These are phyloP conservation scores for Alternaria triticimaculans DNA, from an alignment of 2,329 filamentous ascomycete genomes.

Conservation along the genomic window DNA sequence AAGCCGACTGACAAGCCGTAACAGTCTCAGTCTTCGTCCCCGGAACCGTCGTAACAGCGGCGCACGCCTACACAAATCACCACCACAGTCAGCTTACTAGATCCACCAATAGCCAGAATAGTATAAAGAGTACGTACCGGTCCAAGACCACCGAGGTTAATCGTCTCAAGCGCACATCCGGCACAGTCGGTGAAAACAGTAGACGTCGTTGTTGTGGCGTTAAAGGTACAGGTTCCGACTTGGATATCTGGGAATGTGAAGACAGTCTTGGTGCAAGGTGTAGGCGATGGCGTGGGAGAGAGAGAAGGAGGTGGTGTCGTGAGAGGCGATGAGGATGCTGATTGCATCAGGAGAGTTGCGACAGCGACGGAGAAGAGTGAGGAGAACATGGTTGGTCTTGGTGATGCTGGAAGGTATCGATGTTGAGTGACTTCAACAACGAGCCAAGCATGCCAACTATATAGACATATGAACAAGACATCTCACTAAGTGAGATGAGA, in stretches of 20 bases:
- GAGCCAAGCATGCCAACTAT: not conserved
- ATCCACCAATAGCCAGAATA: not conserved
- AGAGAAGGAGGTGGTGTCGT: not conserved
- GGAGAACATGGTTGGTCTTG: not conserved
- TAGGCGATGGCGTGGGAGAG: not conserved
- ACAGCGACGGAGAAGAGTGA: not conserved
- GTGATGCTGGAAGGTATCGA: not conserved
- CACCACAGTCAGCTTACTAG: not conserved
- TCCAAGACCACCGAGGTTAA: constrained; percentile 2
- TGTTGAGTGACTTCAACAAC: not conserved
- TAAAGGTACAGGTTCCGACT: constrained; percentile 30
- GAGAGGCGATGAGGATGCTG: not conserved
- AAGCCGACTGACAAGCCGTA: constrained; percentile 12
- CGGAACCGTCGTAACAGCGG: constrained; percentile 19
- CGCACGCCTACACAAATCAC: constrained; percentile 28
- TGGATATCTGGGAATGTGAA: constrained; percentile 25
- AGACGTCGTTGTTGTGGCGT: constrained; percentile 26
- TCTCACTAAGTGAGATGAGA: not conserved
- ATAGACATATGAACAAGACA: not conserved
- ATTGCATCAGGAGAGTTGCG: not conserved
- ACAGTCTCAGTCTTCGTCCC: constrained; percentile 21
- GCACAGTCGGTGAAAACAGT: constrained; percentile 38
- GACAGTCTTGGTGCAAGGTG: constrained; percentile 24
- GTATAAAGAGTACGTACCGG: not conserved
- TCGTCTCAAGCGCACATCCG: constrained; percentile 30